Base-by-base conservation (phyloP, 768 basidiomycete genomes). In the Calocybe gangraenosa region DNA sequence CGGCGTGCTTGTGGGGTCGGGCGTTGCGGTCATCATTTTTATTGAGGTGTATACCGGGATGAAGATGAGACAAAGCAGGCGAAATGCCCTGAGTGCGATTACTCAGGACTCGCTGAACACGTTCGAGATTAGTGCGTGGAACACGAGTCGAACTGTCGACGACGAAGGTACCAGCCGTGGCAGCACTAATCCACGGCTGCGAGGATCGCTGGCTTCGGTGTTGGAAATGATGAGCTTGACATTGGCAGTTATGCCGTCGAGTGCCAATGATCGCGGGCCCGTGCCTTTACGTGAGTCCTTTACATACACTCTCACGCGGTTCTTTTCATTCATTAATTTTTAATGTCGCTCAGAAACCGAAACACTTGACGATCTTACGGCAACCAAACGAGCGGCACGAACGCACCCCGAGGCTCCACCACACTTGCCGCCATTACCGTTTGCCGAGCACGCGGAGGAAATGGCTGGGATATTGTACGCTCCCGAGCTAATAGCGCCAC, bases 181-280 rank as follows among this genome's bases (percentile, higher is more conserved):
- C 31, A 73, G 70, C 38, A 73, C 69, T 54, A 74, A 65, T 49
- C 59, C 63, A 35, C 67, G 75, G 19, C 60, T 71, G 33, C 76
- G 87, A 46, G 81, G 84, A 5, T 89, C 87, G 3, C 84, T 88
- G 69, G 85, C 87, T 4, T 84, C 82, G 31, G 84, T 91, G 39
- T 67, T 91, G 47, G 87, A 90, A 58, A 87, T 91, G 84, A 88
- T 91, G 83, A 82, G 83, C 48, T 54, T 79, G 45, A 88, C 86
- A 14, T 68, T 89, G 33, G 85, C 87, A 4, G 84, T 88, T 6
- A 76, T 77, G 69, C 87, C 87, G 2, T 75, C 81, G 3, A 66
- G 73, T 8, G 72, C 75, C 17, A 71, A 72, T 33, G 61, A 67
- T 39, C 71, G 75, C 42, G 82, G 84, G 4, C 72, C 82, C 42